phyloP scores from a whole-genome alignment of 495 filamentous ascomycete genomes.

The Penicillium longicatenatum region DNA sequence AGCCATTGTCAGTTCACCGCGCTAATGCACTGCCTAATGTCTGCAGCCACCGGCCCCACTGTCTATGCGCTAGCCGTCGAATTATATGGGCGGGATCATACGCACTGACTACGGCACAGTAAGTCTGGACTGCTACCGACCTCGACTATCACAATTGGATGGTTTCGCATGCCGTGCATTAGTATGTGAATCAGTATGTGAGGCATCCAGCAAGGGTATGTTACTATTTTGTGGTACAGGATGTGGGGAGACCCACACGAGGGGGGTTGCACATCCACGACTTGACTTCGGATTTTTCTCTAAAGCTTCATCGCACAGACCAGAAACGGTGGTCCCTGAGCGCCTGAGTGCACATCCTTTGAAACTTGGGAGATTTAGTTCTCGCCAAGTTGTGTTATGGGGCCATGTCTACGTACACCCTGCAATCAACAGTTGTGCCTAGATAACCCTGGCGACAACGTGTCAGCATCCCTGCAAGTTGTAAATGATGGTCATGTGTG shows the following conservation, averaged over 20 bases:
- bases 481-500: slow-evolving; percentile 18
- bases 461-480: slow-evolving; percentile 20
- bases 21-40: slow-evolving; percentile 29
- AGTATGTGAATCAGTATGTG: background rate
- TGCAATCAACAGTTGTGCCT: slow-evolving; percentile 4
- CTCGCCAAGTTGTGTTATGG: background rate
- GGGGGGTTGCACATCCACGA: slow-evolving; percentile 4
- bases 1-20: slow-evolving; percentile 32
- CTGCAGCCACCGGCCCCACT: slow-evolving; percentile 21
- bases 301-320: slow-evolving; percentile 16
- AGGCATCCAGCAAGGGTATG: background rate
- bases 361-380: background rate
- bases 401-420: slow-evolving; percentile 4
- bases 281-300: background rate
- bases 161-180: slow-evolving; percentile 15
- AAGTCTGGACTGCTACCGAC: slow-evolving; percentile 21
- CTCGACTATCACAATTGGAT: slow-evolving; percentile 4
- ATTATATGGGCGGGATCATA: slow-evolving; percentile 20
- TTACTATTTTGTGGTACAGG: background rate
- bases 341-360: slow-evolving; percentile 16
- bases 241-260: background rate
- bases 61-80: slow-evolving; percentile 19
- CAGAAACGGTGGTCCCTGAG: slow-evolving; percentile 16
- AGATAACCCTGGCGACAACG: slow-evolving; percentile 14
- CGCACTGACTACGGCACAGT: slow-evolving; percentile 30